Base-by-base conservation (phyloP, 2,329 filamentous ascomycete species). In the Ambrosiella xylebori region DNA sequence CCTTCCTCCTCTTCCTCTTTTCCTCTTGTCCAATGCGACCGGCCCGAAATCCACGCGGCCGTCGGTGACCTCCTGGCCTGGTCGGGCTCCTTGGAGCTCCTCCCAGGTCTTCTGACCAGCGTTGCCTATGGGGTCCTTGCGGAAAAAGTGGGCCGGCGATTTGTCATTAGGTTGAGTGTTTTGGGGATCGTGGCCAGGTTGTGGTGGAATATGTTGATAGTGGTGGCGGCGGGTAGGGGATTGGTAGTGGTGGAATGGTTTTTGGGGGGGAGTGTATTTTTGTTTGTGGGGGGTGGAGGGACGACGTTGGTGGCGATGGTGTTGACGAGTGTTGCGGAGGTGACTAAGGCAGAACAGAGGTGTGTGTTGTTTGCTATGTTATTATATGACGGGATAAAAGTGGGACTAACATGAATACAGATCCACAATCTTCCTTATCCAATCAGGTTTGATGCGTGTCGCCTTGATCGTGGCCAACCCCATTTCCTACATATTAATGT, bases 401-500 rank as follows among this genome's bases (percentile, higher is more conserved):
- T 47, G 44, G 44, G 47, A 39, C 36, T 54, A 54, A 54, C 36
- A 13, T 49, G 17, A 12, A 11, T 36, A 17, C 39, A 54, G 58
- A 39, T 55, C 59, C 19, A 52, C 59, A 9, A 61, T 61, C 37
- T 61, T 61, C 19, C 59, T 61, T 40, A 35, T 62, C 4, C 39
- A 38, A 1, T 59, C 61, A 13, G 49, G 54, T 8, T 17, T 57
- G 7, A 57, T 59, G 15, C 57, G 52, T 17, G 15, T 35, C 13
- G 51, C 56, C 19, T 35, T 57, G 15, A 52, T 63, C 7, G 37
- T 61, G 15, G 59, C 62, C 11, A 61, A 63, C 51, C 61, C 61
- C 11, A 47, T 63, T 35, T 56, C 56, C 9, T 62, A 61, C 45
- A 12, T 61, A 11, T 54, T 61, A 40, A 61, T 63, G 37, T 11